Conservation (phyloP, 148 eudicot species). For the Gaultheria prostrata region DNA sequence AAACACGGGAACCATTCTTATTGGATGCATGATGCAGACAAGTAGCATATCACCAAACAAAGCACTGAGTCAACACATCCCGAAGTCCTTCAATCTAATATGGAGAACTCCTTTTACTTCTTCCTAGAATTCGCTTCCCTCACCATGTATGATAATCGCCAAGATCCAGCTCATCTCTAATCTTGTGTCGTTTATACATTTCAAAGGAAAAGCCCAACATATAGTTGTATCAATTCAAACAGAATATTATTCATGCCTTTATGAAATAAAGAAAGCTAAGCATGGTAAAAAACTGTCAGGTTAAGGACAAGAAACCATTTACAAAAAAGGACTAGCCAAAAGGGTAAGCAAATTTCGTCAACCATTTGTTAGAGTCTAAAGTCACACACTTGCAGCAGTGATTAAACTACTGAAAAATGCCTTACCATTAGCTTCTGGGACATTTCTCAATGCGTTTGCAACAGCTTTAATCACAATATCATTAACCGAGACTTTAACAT, state of each 20-base stretch:
- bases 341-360: neutral
- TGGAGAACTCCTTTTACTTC: neutral
- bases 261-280: neutral
- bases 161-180: neutral
- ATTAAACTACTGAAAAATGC: conserved; percentile 6
- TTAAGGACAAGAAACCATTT: neutral
- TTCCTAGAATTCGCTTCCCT: neutral
- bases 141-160: neutral
- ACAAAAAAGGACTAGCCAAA: neutral
- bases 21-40: neutral
- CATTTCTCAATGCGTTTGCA: conserved; percentile 82
- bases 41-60: neutral
- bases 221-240: neutral
- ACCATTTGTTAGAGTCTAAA: neutral
- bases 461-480: conserved; percentile 97
- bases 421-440: conserved; percentile 93
- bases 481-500: conserved; percentile 93
- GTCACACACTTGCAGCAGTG: neutral
- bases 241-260: neutral
- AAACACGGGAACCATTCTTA: neutral
- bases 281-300: neutral
- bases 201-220: neutral
- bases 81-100: neutral
- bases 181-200: neutral
- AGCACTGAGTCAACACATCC: neutral